Evolutionary conservation across 164 flowering plant genomes (phyloP), one percentile per base, ranked within the genome.

Genomic region (Echeveria elegans): DNA sequence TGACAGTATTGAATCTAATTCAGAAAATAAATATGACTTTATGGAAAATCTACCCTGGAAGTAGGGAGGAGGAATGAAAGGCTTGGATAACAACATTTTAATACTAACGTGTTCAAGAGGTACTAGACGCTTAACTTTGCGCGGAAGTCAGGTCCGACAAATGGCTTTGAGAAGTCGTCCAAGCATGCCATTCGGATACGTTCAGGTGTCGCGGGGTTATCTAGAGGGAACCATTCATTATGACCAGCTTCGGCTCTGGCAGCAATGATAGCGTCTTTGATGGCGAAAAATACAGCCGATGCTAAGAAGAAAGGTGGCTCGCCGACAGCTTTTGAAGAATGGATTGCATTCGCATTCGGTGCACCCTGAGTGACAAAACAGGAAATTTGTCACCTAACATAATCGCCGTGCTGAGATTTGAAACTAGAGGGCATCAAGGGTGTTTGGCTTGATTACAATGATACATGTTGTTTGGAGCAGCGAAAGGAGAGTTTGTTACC

Each of bases 261-360:
- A 60, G 94, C 93, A 50, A 63, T 65, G 43, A 94, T 86, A 16
- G 97, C 99, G 71, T 94, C 96, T 71, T 94, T 94, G 72, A 94
- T 91, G 64, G 94, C 99, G 59, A 94, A 94, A 62, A 94, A 87
- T 38, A 85, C 96, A 12, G 96, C 45, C 31, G 97, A 86, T 7
- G 97, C 99, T 62, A 94, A 85, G 66, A 94, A 94, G 69, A 94
- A 94, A 18, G 99, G 99, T 63, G 97, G 97, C 72, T 95, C 99
- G 6, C 99, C 99, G 0, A 92, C 97, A 21, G 97, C 99, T 80
- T 95, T 95, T 1, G 96, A 91, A 43, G 97, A 95, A 70, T 95
- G 97, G 63, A 95, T 83, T 64, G 97, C 97, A 74, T 80, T 89
- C 28, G 65, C 72, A 70, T 95, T 95, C 40, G 90, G 96, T 71